A percentile compares a stretch with the other conserved stretches of the same genome.
These are phyloP conservation scores for Colletotrichum spaethianum DNA, from an alignment of 2,329 filamentous ascomycete species.

Conservation along the genomic window DNA sequence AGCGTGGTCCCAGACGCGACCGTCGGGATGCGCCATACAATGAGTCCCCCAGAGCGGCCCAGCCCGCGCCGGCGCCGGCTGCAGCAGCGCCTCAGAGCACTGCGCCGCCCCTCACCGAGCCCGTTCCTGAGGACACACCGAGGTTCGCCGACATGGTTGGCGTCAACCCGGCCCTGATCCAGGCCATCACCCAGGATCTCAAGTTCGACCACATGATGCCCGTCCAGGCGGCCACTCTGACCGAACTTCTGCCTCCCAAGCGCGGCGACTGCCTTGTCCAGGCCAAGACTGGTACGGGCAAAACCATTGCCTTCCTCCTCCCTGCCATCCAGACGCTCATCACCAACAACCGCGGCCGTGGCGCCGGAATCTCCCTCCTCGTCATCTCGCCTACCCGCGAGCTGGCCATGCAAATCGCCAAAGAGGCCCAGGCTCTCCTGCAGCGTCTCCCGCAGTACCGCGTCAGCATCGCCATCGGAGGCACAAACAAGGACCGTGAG, in stretches of 20 bases:
- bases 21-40: conserved; percentile 15
- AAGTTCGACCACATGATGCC: conserved; percentile 68
- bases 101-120: conserved; percentile 53
- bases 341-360: conserved; percentile 51
- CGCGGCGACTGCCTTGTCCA: conserved; percentile 76
- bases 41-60: conserved; percentile 16
- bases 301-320: conserved; percentile 86
- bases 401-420: conserved; percentile 78
- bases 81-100: conserved; percentile 31
- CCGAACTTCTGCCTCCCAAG: conserved; percentile 61
- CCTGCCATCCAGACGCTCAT: conserved; percentile 87
- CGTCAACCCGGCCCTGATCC: conserved; percentile 62
- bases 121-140: conserved; percentile 60
- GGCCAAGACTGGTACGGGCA: conserved; percentile 89
- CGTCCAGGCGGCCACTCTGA: conserved; percentile 67
- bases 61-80: conserved; percentile 5
- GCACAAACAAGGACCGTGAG: conserved; percentile 80
- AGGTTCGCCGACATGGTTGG: conserved; percentile 61
- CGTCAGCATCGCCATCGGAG: conserved; percentile 85
- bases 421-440: conserved; percentile 79
- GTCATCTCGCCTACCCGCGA: conserved; percentile 80
- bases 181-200: conserved; percentile 64
- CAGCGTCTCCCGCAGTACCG: conserved; percentile 81
- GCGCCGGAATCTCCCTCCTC: conserved; percentile 68
- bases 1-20: conserved; percentile 24